Evolutionary conservation across 805 yeast species (phyloP), one percentile per base, ranked within the genome.

Genomic region (Kazachstania taianensis): DNA sequence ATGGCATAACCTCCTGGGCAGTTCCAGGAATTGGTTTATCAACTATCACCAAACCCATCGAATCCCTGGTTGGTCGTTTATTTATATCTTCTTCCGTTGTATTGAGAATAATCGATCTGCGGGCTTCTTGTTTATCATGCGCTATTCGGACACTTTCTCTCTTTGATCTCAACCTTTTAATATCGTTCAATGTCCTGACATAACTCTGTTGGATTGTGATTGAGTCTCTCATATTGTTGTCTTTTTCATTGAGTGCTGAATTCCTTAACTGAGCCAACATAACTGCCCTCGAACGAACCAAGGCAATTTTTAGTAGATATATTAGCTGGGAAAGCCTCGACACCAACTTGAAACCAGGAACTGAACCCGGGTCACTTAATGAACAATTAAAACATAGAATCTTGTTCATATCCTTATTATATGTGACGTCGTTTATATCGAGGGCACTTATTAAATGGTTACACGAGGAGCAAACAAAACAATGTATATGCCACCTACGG

Each of bases 221-320:
- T 3, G 59, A 43, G 13, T 44, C 45, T 10, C 36, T 40, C 17
- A 39, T 42, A 19, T 40, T 38, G 30, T 28, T 20, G 24, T 41
- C 28, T 36, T 38, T 14, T 18, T 16, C 14, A 8, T 30, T 23
- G 10, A 4, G 14, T 39, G 32, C 29, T 18, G 28, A 14, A 23
- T 46, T 44, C 33, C 45, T 46, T 40, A 50, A 29, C 37, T 60
- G 64, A 20, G 50, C 55, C 31, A 60, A 61, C 73, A 80, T 75
- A 0, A 78, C 81, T 14, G 73, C 68, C 50, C 62, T 75, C 27
- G 81, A 81, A 38, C 95, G 67, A 3, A 81, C 73, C 32, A 87
- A 65, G 0, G 97, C 97, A 42, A 92, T 85, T 49, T 82, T 80
- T 45, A 87, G 63, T 31, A 92, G 61, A 53, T 76, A 84, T 14